A percentile compares a stretch with the other conserved stretches of the same genome.
Evolutionary conservation across 345 rosid genomes (phyloP).

Genomic region (Linum trigynum): DNA sequence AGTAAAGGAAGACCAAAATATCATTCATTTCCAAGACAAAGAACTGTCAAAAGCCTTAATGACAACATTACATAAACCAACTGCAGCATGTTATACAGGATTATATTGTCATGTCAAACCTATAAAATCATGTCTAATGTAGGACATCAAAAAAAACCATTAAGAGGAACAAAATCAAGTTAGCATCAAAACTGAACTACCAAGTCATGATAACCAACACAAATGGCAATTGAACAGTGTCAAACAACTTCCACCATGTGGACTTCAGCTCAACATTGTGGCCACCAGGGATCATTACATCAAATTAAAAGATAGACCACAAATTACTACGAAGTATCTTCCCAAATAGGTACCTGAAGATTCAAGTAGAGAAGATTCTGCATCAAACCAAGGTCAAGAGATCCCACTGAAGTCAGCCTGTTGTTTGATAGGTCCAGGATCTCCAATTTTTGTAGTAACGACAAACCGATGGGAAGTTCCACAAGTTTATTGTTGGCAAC

Average conservation of each 20-base stretch:
- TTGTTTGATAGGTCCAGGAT: slow-evolving; percentile 75
- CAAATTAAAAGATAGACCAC: background rate
- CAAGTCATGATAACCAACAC: background rate
- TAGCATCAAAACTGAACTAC: background rate
- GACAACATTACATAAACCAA: background rate
- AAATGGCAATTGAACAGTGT: background rate
- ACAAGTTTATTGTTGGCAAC: slow-evolving; percentile 76
- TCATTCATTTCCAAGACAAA: slow-evolving; percentile 1
- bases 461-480: slow-evolving; percentile 52
- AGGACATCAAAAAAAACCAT: background rate
- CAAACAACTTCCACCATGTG: background rate
- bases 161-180: background rate
- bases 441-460: slow-evolving; percentile 62
- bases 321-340: too few species aligned
- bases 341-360: slow-evolving; percentile 57
- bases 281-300: background rate
- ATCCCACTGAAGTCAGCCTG: slow-evolving; percentile 61
- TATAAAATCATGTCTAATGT: too few species aligned
- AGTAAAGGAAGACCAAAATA: background rate
- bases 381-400: slow-evolving; percentile 65
- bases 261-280: background rate
- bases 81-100: background rate
- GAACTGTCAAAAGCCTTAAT: background rate
- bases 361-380: slow-evolving; percentile 53
- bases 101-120: too few species aligned